Evolutionary conservation across 2,329 filamentous ascomycete genomes (phyloP), one percentile per base, ranked within the genome.

Genomic region (Graphilbum ipis-grandicollis): DNA sequence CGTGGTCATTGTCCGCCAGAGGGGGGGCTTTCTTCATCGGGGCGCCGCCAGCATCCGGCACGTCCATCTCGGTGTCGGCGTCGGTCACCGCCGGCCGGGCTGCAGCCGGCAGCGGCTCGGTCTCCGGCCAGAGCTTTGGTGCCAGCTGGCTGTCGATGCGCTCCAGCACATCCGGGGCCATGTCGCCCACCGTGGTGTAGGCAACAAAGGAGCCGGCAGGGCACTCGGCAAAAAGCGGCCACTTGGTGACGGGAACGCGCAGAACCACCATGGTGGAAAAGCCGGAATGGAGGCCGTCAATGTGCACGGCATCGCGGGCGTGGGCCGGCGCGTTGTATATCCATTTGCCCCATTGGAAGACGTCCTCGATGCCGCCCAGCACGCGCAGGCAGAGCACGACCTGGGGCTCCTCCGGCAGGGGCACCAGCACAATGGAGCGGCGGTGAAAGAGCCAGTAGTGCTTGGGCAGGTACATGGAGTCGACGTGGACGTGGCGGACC

Each of bases 301-400:
- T 37, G n/a, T 36, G 34, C 19, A 47, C 39, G 13, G 35, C 17
- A 14, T 43, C 38, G 2, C 43, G 39, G 1, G 38, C 42, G 9
- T 22, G 15, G 1, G 36, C 35, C 2, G 22, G 29, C 2, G 45
- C 41, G 12, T 37, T 32, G 25, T 34, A 40, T 3, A 47, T 46
- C 45, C 45, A 47, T 19, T 43, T 37, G n/a, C 31, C 39, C 45
- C 45, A 46, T 31, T 39, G 30, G 8, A 33, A 38, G 15, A 46
- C 22, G n/a, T 41, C 32, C 4, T 31, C 10, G n/a, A 33, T 31
- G 14, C 41, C 35, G 9, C 29, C 33, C 4, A 44, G 23, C 2
- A 45, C 35, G n/a, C 44, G 42, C 5, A 46, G 34, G 23, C 44
- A 46, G 9, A 46, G 31, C 6, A 45, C 34, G 13, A 46, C 44